These are phyloP conservation scores for Pseudogymnoascus sp. DNA, from an alignment of 2,329 filamentous ascomycete species.

Conservation along the genomic window DNA sequence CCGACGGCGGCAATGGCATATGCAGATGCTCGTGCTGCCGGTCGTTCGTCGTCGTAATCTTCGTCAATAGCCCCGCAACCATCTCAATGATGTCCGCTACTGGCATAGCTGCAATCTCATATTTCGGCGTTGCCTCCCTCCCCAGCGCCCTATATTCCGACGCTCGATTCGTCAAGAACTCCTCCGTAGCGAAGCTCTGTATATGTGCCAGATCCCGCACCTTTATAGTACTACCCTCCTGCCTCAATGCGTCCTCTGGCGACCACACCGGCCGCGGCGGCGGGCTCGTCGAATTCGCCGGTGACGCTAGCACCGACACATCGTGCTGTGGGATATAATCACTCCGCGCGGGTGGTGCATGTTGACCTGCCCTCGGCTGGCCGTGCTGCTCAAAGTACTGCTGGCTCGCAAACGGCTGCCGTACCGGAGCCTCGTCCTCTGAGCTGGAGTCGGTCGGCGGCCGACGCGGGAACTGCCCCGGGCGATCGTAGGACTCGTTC, in stretches of 20 bases:
- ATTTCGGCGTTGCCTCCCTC: conserved; percentile 39
- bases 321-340: conserved; percentile 9
- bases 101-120: conserved; percentile 96
- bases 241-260: conserved; percentile 31
- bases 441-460: conserved; percentile 12
- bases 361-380: conserved; percentile 11
- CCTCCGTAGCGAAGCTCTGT: conserved; percentile 75
- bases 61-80: conserved; percentile 91
- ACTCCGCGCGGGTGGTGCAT: conserved; percentile 10
- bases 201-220: conserved; percentile 88
- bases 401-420: conserved; percentile 23
- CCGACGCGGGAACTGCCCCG: conserved; percentile 14
- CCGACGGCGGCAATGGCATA: conserved; percentile 56
- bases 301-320: conserved; percentile 11
- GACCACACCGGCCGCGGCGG: conserved; percentile 24
- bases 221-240: conserved; percentile 49
- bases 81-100: conserved; percentile 97
- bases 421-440: conserved; percentile 14
- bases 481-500: conserved; percentile 18
- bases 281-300: conserved; percentile 10
- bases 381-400: conserved; percentile 19
- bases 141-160: conserved; percentile 31
- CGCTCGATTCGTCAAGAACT: conserved; percentile 53
- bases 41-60: conserved; percentile 96
- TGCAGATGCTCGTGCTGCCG: conserved; percentile 86